These are phyloP conservation scores for Wickerhamiella siamensis DNA, from an alignment of 805 yeast genomes.

Conservation along the genomic window DNA sequence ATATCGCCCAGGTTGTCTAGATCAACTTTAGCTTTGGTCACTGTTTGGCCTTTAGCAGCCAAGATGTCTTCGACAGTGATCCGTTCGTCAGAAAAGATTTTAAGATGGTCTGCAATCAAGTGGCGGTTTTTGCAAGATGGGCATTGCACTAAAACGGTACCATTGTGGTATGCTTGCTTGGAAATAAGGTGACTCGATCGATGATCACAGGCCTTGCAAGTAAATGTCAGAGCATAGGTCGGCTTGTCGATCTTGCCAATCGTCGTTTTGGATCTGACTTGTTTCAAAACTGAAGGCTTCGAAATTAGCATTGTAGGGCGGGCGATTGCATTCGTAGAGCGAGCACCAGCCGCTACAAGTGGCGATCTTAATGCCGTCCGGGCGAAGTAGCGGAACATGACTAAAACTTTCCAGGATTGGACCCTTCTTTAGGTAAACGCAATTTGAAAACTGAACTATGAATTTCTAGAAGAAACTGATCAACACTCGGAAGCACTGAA, in stretches of 20 bases:
- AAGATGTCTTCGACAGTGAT: conserved; percentile 71
- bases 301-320: too few species aligned
- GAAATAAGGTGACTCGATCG: conserved; percentile 84
- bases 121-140: conserved; percentile 85
- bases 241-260: conserved; percentile 51
- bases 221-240: conserved; percentile 73
- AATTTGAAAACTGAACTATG: too few species aligned
- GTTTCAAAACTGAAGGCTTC: too few species aligned
- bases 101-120: conserved; percentile 76
- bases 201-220: conserved; percentile 74
- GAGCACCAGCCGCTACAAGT: too few species aligned
- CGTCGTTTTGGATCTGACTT: not conserved
- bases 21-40: conserved; percentile 51
- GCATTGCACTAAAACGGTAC: conserved; percentile 80
- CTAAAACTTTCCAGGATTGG: too few species aligned
- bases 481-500: too few species aligned
- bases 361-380: too few species aligned
- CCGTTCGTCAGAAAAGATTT: conserved; percentile 65
- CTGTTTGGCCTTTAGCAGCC: conserved; percentile 59
- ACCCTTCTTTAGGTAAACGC: too few species aligned
- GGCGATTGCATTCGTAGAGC: too few species aligned
- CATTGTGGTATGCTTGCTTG: conserved; percentile 77
- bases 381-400: too few species aligned
- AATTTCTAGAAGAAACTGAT: too few species aligned
- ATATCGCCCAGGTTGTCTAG: conserved; percentile 24